Evolutionary conservation across 768 basidiomycete genomes (phyloP), one percentile per base, ranked within the genome.

Genomic region (Boletellus ananiceps): DNA sequence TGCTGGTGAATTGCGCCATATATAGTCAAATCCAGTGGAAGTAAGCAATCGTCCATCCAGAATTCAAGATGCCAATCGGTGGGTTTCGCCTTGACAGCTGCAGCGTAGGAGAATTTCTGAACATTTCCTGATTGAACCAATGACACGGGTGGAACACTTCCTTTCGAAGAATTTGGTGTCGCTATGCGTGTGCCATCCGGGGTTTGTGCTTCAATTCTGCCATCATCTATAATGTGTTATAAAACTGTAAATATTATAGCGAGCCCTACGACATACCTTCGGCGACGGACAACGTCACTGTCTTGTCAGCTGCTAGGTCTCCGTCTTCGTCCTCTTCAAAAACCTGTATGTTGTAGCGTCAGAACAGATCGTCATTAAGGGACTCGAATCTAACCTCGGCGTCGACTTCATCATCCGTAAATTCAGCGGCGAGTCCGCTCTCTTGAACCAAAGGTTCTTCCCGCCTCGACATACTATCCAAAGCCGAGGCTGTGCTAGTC

Each of bases 51-150:
- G 61, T 91, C 91, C 82, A 97, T 88, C 8, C 81, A 87, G 69
- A 99, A 98, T 68, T 96, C 88, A 44, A 98, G 81, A 65, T 99
- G 94, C 92, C 93, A 99, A 61, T 98, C 95, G 14, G 80, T 82
- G 4, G 95, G 93, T 62, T 92, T 93, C 0, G 92, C 74, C 70
- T 93, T 96, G 49, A 97, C 76, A 12, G 94, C 94, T 4, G 93
- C 86, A 27, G 96, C 96, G 66, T 99, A 99, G 2, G 96, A 97
- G 0, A 78, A 73, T 55, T 78, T 73, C 38, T 62, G 59, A 16
- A 61, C 53, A 33, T 71, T 65, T 12, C 69, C 62, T 9, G 68
- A 69, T 9, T 65, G 61, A 27, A 63, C 40, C 44, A 66, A 57
- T 44, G 66, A 29, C 71, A 43, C 62, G 66, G 70, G 51, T 12